Evolutionary conservation across 345 rosid genomes (phyloP), one percentile per base, ranked within the genome.

Genomic region (Lepidium aucheri): DNA sequence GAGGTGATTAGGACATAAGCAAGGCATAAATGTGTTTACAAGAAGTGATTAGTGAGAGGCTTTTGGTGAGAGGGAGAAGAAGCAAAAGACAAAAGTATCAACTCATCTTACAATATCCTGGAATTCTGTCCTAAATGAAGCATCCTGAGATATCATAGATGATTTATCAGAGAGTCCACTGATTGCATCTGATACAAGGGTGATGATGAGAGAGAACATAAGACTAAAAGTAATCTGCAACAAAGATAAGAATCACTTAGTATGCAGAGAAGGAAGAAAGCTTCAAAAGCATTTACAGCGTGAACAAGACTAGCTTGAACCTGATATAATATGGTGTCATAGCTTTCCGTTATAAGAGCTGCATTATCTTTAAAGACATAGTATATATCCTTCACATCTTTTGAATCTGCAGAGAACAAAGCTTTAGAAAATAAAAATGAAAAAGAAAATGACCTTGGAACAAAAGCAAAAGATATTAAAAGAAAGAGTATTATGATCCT

Each of bases 121-220:
- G 76, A 93, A 93, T 60, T 86, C 96, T 65, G 74, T 82, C 79
- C 91, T 82, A 72, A 93, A 90, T 5, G 86, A 76, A 72, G 88
- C 76, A 81, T 93, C 96, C 68, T 67, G 79, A 33, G 98, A 83
- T 67, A 93, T 83, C 73, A 85, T 65, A 61, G 97, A 82, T 53
- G 85, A 79, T 84, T 77, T 90, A 74, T 86, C 96, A 68, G 96
- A 89, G 40, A 79, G 82, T 14, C 87, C 83, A 63, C 95, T 78
- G 72, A 93, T 80, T 71, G 97, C 97, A 77, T 93, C 97, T 59
- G 98, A 90, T 74, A 88, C 65, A 69, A 93, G 85, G 76, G 91
- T 79, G 68, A 88, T 93, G 65, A 88, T 79, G 42, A 90, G 87
- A 66, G 82, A 82, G 67, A 88, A 93, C 66, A 93, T 85, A 71